Base-by-base conservation (phyloP, 164 flowering plant genomes). In the Vitis labrusca region DNA sequence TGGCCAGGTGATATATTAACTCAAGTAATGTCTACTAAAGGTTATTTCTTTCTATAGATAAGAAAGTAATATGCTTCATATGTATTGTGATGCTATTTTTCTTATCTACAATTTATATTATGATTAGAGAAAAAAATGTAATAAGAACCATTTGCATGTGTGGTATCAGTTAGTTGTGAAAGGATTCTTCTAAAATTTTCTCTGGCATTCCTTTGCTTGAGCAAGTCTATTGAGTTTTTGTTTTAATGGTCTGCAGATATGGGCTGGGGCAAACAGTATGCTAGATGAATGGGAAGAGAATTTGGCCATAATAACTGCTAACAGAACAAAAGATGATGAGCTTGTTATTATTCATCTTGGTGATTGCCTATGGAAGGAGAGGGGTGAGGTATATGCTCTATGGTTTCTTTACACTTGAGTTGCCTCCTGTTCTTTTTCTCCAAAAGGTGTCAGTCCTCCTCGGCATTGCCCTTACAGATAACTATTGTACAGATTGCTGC, bases 261-360 rank as follows among this genome's bases (percentile, higher is more conserved):
- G 63, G 64, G 63, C 73, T 70, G 84, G 84, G 50, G 59, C 80
- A 51, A 90, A 82, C 73, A 55, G 79, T 68, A 88, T 90, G 94
- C 85, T 94, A 55, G 93, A 90, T 74, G 88, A 86, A 58, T 94
- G 98, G 98, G 91, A 88, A 71, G 90, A 86, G 76, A 94, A 94
- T 85, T 78, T 94, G 84, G 98, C 96, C 17, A 77, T 91, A 59
- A 86, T 94, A 73, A 81, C 91, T 69, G 94, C 97, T 50, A 91
- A 94, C 75, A 82, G 94, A 77, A 94, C 98, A 60, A 91, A 89
- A 72, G 93, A 80, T 79, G 98, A 94, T 76, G 94, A 92, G 67
- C 91, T 94, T 73, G 97, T 94, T 50, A 85, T 94, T 69, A 74
- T 87, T 60, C 94, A 89, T 82, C 96, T 94, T 70, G 98, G 98